phyloP scores from a whole-genome alignment of 2,329 filamentous ascomycete species.

The Alternaria burnsii region DNA sequence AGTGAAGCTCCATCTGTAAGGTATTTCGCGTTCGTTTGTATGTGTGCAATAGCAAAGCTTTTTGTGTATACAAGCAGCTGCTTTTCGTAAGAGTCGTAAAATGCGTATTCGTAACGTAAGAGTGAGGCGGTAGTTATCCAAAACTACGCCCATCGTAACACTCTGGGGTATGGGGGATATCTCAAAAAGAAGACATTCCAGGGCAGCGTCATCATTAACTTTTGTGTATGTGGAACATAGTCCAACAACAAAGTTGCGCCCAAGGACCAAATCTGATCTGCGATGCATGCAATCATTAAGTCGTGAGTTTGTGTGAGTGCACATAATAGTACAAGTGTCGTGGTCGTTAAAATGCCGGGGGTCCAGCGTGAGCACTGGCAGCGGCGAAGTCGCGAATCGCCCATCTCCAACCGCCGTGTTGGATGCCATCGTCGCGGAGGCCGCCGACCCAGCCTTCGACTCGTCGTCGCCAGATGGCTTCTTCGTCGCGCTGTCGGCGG shows the following conservation, averaged over 20 bases:
- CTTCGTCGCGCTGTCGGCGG: conserved; percentile 86
- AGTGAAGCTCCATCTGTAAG: conserved; percentile 22
- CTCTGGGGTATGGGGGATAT: conserved; percentile 42
- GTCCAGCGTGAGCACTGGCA: conserved; percentile 33
- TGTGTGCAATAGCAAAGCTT: neutral
- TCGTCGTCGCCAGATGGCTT: conserved; percentile 88
- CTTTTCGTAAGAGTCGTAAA: conserved; percentile 36
- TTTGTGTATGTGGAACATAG: conserved; percentile 29
- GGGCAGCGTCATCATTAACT: conserved; percentile 37
- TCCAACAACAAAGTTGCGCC: conserved; percentile 31
- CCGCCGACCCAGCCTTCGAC: conserved; percentile 83
- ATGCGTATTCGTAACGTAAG: conserved; percentile 37
- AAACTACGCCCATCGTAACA: conserved; percentile 45
- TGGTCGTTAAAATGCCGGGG: conserved; percentile 26
- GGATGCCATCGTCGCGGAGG: conserved; percentile 55
- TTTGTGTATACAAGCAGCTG: conserved; percentile 7
- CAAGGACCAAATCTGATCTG: conserved; percentile 25
- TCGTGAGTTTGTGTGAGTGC: conserved; percentile 37
- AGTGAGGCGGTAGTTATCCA: conserved; percentile 43
- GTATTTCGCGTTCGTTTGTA: neutral
- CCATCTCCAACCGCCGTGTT: conserved; percentile 75
- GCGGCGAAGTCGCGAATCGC: conserved; percentile 64
- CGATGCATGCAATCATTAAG: conserved; percentile 41
- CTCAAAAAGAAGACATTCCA: conserved; percentile 29
- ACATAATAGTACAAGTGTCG: conserved; percentile 20